Conservation (phyloP, 163 green algal genomes). For the Smithsoniella earleae region DNA sequence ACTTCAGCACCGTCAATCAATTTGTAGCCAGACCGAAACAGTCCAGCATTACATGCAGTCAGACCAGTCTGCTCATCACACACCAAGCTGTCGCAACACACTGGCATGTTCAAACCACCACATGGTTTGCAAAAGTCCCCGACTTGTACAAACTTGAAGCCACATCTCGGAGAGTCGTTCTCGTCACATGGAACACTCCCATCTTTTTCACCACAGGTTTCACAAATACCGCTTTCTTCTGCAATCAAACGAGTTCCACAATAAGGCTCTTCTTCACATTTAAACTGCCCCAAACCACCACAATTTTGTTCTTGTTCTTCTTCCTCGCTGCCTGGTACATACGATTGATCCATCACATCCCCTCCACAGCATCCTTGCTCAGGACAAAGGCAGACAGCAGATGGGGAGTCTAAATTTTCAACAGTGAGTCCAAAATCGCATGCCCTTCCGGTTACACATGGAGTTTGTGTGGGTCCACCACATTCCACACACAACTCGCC, state of each 20-base stretch:
- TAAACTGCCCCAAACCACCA: neutral
- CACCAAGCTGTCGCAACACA: constrained; percentile 1
- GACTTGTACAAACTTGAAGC: neutral
- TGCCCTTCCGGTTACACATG: too few relatives aligned
- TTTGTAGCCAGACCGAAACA: neutral
- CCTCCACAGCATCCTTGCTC: neutral
- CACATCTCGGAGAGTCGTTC: neutral
- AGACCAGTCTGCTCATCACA: neutral
- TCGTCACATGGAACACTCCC: neutral
- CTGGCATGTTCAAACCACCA: neutral
- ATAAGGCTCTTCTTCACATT: neutral
- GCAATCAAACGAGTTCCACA: constrained; percentile 1
- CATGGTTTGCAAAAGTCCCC: neutral
- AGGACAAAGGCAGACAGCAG: constrained; percentile 19
- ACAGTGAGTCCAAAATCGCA: too few relatives aligned
- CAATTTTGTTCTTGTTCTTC: neutral
- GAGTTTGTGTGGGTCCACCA: neutral
- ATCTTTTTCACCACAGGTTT: neutral
- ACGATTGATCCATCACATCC: neutral
- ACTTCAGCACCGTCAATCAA: too few relatives aligned
- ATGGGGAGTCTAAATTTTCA: too few relatives aligned
- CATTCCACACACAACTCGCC: constrained; percentile 16
- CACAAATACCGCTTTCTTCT: constrained; percentile 1
- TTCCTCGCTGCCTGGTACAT: neutral
- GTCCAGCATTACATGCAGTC: constrained; percentile 1